Percentiles rank a stretch among this genome's conserved stretches.
Conservation (phyloP, 306 rosid species). For the peach (Prunus persica) region Prunus_persica_NCBIv2 NC_034015.1:20152001-20152500, state of each 20-base stretch:
- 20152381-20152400: background rate
- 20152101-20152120: constrained; percentile 93
- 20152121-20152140: constrained; percentile 87
- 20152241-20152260: constrained; percentile 78
- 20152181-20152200: constrained; percentile 71
- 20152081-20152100: constrained; percentile 72
- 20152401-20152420: background rate
- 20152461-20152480: background rate
- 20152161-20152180: constrained; percentile 96
- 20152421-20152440: background rate
- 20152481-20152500: background rate
- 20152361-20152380: background rate
- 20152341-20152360: background rate
- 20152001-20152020: constrained; percentile 30
- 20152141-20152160: constrained; percentile 89
- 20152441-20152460: background rate
- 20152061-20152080: background rate
- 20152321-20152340: background rate
- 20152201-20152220: constrained; percentile 93
- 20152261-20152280: constrained; percentile 93
- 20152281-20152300: constrained; percentile 64
- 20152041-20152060: background rate
- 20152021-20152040: constrained; percentile 11
- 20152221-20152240: constrained; percentile 90
- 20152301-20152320: constrained; percentile 8